These are phyloP conservation scores for Sisymbrium altissimum DNA, from an alignment of 345 rosid species.

Conservation along the genomic window DNA sequence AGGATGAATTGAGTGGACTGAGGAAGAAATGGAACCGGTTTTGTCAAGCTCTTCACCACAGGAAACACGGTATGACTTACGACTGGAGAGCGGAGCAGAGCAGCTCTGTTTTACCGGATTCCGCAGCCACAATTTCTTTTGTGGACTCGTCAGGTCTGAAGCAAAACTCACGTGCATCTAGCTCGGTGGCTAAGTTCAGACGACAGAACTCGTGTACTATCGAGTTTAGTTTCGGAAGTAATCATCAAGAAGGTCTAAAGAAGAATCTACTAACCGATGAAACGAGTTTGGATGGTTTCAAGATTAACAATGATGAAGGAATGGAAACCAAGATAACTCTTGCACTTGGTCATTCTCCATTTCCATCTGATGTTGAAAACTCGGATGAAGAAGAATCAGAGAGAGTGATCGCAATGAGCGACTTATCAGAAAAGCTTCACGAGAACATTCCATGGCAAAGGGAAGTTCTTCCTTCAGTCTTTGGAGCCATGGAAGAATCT, in stretches of 20 bases:
- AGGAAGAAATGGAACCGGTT: constrained; percentile 70
- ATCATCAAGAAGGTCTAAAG: constrained; percentile 22
- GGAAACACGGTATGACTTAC: not conserved
- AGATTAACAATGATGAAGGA: constrained; percentile 44
- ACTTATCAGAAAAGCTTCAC: constrained; percentile 42
- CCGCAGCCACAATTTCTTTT: constrained; percentile 45
- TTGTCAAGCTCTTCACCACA: constrained; percentile 58
- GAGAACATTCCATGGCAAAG: constrained; percentile 78
- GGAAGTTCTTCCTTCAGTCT: constrained; percentile 50
- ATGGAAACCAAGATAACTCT: constrained; percentile 72
- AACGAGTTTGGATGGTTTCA: constrained; percentile 59
- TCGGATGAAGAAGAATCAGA: constrained; percentile 26
- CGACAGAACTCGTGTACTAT: constrained; percentile 65
- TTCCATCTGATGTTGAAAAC: constrained; percentile 40
- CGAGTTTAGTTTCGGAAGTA: constrained; percentile 51
- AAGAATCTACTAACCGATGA: constrained; percentile 37
- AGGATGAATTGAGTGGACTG: constrained; percentile 58
- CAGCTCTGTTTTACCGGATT: constrained; percentile 34
- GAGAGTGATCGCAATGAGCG: not conserved
- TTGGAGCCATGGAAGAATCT: constrained; percentile 40
- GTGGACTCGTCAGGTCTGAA: constrained; percentile 41
- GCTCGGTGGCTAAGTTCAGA: constrained; percentile 59
- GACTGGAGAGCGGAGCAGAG: constrained; percentile 32
- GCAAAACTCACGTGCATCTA: constrained; percentile 27
- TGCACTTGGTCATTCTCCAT: constrained; percentile 60